Conservation (phyloP, 345 rosid species). For the Cochlearia excelsa region DNA sequence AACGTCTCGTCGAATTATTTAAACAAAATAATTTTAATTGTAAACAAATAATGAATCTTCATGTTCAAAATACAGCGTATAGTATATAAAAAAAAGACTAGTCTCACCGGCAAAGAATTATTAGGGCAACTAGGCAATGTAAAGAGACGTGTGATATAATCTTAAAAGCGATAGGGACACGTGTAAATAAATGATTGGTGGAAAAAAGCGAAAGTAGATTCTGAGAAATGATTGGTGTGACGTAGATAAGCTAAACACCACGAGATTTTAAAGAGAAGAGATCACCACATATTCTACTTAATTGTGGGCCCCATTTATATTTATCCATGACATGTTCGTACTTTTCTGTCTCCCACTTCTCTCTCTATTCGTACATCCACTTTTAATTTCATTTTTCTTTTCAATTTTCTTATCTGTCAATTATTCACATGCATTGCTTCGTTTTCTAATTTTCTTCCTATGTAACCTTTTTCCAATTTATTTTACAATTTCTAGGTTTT, state of each 20-base stretch:
- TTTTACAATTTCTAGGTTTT: conserved; percentile 33
- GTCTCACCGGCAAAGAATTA: conserved; percentile 26
- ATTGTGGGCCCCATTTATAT: neutral
- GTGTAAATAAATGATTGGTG: conserved; percentile 16
- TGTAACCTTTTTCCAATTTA: neutral
- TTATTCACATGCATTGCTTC: conserved; percentile 31
- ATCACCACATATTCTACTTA: conserved; percentile 29
- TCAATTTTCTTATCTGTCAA: conserved; percentile 32
- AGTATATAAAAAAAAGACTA: neutral
- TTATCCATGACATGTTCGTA: conserved; percentile 31
- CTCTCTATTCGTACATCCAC: conserved; percentile 28
- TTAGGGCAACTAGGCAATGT: conserved; percentile 20
- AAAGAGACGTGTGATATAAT: conserved; percentile 19
- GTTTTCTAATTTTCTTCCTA: conserved; percentile 21
- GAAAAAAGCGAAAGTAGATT: conserved; percentile 11
- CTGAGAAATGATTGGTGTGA: conserved; percentile 18
- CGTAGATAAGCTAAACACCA: conserved; percentile 29
- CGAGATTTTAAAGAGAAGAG: conserved; percentile 6
- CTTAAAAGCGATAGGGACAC: conserved; percentile 27
- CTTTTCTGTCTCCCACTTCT: conserved; percentile 30
- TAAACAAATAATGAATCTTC: neutral
- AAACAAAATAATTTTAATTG: too few species aligned
- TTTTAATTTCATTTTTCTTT: conserved; percentile 9
- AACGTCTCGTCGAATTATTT: too few species aligned
- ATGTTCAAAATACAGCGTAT: neutral